phyloP scores from a whole-genome alignment of 1,284 basidiomycete species.

The Mycocalia duriaeana region DNA sequence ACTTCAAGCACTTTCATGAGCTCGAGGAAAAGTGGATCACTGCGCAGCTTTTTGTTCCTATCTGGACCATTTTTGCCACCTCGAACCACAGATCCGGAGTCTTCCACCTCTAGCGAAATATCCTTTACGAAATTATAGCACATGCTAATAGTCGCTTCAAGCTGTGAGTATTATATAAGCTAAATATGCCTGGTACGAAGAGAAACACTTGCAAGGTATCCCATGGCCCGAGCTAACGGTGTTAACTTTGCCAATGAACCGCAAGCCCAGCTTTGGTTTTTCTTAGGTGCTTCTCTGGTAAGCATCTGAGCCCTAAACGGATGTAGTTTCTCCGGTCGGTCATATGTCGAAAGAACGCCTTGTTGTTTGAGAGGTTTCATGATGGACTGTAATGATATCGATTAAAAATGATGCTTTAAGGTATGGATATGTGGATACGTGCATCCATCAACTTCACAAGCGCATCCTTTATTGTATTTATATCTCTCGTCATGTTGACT shows the following conservation, averaged over 20 bases:
- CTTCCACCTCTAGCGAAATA: constrained; percentile 31
- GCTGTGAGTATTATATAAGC: constrained; percentile 35
- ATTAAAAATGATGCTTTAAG: constrained; percentile 1
- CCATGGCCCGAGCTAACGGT: constrained; percentile 72
- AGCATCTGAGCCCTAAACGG: constrained; percentile 46
- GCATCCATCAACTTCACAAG: constrained; percentile 73
- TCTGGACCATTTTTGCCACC: constrained; percentile 33
- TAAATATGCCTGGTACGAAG: constrained; percentile 1
- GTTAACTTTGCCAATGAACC: constrained; percentile 40
- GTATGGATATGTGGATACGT: constrained; percentile 18
- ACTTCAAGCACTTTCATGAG: constrained; percentile 61
- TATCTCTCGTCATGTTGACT: constrained; percentile 61
- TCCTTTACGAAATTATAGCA: constrained; percentile 62
- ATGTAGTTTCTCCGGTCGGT: constrained; percentile 44
- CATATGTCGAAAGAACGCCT: constrained; percentile 23
- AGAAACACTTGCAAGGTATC: constrained; percentile 59
- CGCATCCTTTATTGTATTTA: constrained; percentile 51
- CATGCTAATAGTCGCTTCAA: constrained; percentile 79
- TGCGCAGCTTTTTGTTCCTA: constrained; percentile 41
- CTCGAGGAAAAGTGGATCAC: constrained; percentile 56
- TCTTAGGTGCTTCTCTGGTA: constrained; percentile 22
- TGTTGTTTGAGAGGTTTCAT: constrained; percentile 29
- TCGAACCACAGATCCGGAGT: constrained; percentile 26
- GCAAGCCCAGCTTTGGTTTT: constrained; percentile 39
- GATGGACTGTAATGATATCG: constrained; percentile 27